A percentile compares a stretch with the other conserved stretches of the same genome.
Evolutionary conservation across 495 filamentous ascomycete genomes (phyloP).

Genomic region (Opeltia flavorubescens): DNA sequence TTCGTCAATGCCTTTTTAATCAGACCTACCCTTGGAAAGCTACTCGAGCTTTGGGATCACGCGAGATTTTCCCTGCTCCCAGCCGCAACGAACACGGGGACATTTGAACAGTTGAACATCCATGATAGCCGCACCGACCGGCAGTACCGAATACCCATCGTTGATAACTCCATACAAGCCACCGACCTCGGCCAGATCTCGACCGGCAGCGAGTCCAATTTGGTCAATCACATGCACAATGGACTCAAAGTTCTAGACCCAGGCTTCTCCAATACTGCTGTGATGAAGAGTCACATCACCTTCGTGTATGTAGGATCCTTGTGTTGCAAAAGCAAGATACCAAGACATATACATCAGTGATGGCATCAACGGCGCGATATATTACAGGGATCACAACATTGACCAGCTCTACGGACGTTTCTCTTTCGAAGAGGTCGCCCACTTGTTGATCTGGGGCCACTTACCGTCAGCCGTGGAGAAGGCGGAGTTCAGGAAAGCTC

Average conservation of each 20-base stretch:
- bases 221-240: not conserved
- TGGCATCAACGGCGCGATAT: slow-evolving; percentile 26
- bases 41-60: too few species aligned
- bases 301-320: slow-evolving; percentile 18
- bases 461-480: slow-evolving; percentile 26
- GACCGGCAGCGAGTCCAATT: slow-evolving; percentile 1
- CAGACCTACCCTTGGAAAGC: too few species aligned
- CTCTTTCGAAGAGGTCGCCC: slow-evolving; percentile 28
- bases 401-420: slow-evolving; percentile 26
- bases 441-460: slow-evolving; percentile 33
- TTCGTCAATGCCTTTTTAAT: too few species aligned
- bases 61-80: too few species aligned
- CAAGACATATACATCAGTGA: slow-evolving; percentile 10
- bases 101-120: too few species aligned
- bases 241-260: slow-evolving; percentile 32
- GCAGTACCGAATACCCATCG: slow-evolving; percentile 5
- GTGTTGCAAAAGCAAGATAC: not conserved
- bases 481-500: slow-evolving; percentile 21
- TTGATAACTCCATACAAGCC: slow-evolving; percentile 3
- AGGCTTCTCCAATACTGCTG: slow-evolving; percentile 34
- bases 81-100: too few species aligned
- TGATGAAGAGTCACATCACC: slow-evolving; percentile 27
- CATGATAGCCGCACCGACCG: slow-evolving; percentile 1
- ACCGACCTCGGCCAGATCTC: slow-evolving; percentile 12
- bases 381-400: slow-evolving; percentile 29